phyloP scores from a whole-genome alignment of 208 protist species.

The Leishmania lainsoni region DNA sequence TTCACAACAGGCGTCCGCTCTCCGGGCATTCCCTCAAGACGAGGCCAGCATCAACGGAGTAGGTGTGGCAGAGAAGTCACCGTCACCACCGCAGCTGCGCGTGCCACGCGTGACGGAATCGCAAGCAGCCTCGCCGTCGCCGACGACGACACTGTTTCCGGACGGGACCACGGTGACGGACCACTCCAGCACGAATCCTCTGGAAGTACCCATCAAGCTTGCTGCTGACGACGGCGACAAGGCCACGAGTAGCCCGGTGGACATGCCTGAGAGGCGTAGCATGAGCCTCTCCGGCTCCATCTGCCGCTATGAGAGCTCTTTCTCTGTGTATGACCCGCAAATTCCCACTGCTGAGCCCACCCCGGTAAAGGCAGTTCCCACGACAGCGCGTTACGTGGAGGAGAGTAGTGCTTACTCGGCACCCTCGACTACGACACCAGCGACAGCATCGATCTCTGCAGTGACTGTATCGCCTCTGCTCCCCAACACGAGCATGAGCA shows the following conservation, averaged over 20 bases:
- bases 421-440: background rate
- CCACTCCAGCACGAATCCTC: conserved; percentile 20
- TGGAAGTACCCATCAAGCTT: background rate
- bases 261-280: conserved; percentile 9
- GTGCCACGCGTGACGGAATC: background rate
- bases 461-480: conserved; percentile 1
- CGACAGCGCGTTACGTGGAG: conserved; percentile 39
- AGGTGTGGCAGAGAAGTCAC: background rate
- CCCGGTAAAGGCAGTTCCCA: conserved; percentile 33
- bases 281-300: conserved; percentile 6
- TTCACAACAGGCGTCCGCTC: background rate
- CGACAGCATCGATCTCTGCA: background rate
- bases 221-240: background rate
- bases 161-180: background rate
- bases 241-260: background rate
- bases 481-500: background rate
- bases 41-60: background rate
- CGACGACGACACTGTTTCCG: background rate
- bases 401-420: conserved; percentile 4
- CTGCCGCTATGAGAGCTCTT: conserved; percentile 16
- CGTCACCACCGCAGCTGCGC: background rate
- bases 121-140: background rate
- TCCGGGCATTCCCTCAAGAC: background rate
- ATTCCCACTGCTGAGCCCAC: conserved; percentile 46
- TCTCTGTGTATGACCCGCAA: conserved; percentile 30